Conservation (phyloP, 805 yeast species). For the Metschnikowia henanensis region DNA sequence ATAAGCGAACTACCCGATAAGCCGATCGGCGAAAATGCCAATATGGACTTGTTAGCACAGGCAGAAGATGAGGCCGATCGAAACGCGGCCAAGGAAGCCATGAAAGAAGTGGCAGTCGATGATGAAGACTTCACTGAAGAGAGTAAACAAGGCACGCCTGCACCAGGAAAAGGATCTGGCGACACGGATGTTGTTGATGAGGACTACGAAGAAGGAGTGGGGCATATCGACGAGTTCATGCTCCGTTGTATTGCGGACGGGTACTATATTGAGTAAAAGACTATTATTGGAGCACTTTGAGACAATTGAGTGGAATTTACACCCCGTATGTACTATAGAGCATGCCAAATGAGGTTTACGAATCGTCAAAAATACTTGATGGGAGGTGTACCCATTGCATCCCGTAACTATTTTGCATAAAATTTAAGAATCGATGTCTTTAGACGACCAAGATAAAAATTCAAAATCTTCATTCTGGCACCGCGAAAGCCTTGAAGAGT, state of each 20-base stretch:
- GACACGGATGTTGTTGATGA: constrained; percentile 24
- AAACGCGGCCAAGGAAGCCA: constrained; percentile 84
- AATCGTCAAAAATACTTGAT: too few relatives aligned
- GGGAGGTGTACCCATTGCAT: too few relatives aligned
- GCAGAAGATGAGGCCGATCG: constrained; percentile 95
- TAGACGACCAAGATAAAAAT: too few relatives aligned
- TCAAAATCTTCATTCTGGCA: too few relatives aligned
- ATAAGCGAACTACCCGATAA: constrained; percentile 41
- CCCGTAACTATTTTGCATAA: too few relatives aligned
- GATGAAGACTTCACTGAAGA: constrained; percentile 78
- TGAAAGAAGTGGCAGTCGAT: constrained; percentile 83
- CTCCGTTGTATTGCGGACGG: constrained; percentile 86
- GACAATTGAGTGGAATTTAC: too few relatives aligned
- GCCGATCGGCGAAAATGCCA: constrained; percentile 37
- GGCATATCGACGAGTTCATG: constrained; percentile 97
- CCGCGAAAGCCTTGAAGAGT: too few relatives aligned
- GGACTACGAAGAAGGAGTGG: constrained; percentile 63
- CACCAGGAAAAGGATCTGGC: constrained; percentile 30
- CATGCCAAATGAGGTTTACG: too few relatives aligned
- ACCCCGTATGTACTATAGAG: too few relatives aligned
- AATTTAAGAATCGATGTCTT: too few relatives aligned
- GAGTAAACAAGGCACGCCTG: constrained; percentile 26
- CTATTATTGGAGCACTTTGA: too few relatives aligned
- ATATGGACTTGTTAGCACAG: constrained; percentile 68
- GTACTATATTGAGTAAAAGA: constrained; percentile 40